Percentiles rank a stretch among this genome's conserved stretches.
Evolutionary conservation across 768 basidiomycete genomes (phyloP).

Genomic region (Lactarius quietus): DNA sequence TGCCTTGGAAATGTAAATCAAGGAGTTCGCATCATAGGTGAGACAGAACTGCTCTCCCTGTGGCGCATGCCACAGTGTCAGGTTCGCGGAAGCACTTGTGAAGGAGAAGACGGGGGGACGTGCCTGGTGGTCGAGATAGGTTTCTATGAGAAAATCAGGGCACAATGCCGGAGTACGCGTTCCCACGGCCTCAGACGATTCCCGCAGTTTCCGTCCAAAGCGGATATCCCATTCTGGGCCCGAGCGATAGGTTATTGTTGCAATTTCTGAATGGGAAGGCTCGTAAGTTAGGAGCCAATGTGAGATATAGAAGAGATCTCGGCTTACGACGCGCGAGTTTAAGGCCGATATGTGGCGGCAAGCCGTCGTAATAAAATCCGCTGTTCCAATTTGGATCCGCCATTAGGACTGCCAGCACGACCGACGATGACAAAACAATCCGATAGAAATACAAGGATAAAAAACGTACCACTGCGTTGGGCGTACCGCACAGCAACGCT

Average conservation of each 20-base stretch:
- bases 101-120: slow-evolving; percentile 16
- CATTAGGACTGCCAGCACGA: slow-evolving; percentile 76
- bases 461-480: slow-evolving; percentile 82
- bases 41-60: slow-evolving; percentile 96
- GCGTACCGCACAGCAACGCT: slow-evolving; percentile 96
- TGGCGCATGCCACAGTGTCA: background rate
- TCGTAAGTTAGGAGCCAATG: background rate
- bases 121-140: slow-evolving; percentile 91
- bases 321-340: slow-evolving; percentile 90
- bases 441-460: slow-evolving; percentile 6
- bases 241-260: slow-evolving; percentile 97
- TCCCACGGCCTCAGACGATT: slow-evolving; percentile 30
- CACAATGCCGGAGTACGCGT: slow-evolving; percentile 68
- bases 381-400: slow-evolving; percentile 99
- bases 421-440: slow-evolving; percentile 12
- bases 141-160: slow-evolving; percentile 97
- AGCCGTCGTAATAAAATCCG: slow-evolving; percentile 91
- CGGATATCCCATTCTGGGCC: slow-evolving; percentile 99
- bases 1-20: slow-evolving; percentile 97
- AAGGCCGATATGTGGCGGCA: slow-evolving; percentile 99
- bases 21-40: slow-evolving; percentile 98
- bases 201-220: slow-evolving; percentile 78
- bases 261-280: slow-evolving; percentile 66
- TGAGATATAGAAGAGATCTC: slow-evolving; percentile 19
- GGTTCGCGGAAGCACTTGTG: background rate